phyloP scores from a whole-genome alignment of 495 filamentous ascomycete species.

The Aspergillus cavernicola region DNA sequence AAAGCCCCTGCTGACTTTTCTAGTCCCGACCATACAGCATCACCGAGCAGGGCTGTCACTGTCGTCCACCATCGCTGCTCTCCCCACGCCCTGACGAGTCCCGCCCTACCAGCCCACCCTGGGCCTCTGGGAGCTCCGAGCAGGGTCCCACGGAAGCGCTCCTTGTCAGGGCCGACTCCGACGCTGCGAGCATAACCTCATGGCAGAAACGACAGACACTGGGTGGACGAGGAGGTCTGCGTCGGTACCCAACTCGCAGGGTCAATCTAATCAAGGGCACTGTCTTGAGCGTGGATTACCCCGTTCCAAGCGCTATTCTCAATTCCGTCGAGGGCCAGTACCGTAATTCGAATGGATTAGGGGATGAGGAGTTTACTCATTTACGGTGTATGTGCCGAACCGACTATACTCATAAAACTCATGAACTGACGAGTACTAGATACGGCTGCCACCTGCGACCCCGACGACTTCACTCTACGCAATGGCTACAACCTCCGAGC shows the following conservation, averaged over 20 bases:
- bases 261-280: slow-evolving; percentile 94
- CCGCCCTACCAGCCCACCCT: neutral
- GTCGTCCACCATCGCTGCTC: neutral
- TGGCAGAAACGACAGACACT: neutral
- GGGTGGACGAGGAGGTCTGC: slow-evolving; percentile 50
- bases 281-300: slow-evolving; percentile 95
- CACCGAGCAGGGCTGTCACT: neutral
- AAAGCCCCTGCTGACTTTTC: neutral
- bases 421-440: slow-evolving; percentile 42
- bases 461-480: slow-evolving; percentile 95
- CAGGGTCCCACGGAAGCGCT: neutral
- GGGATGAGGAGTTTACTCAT: slow-evolving; percentile 90
- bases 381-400: slow-evolving; percentile 69
- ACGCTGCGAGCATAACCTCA: neutral
- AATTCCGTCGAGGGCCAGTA: slow-evolving; percentile 96
- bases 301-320: slow-evolving; percentile 93
- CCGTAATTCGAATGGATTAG: slow-evolving; percentile 45
- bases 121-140: neutral
- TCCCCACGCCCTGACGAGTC: neutral
- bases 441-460: slow-evolving; percentile 96
- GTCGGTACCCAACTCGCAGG: slow-evolving; percentile 88
- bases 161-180: neutral
- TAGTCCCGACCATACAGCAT: neutral
- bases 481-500: slow-evolving; percentile 98
- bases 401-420: neutral